Conservation (phyloP, 352 stramenopile species). For the Saprolegnia diclina region DNA sequence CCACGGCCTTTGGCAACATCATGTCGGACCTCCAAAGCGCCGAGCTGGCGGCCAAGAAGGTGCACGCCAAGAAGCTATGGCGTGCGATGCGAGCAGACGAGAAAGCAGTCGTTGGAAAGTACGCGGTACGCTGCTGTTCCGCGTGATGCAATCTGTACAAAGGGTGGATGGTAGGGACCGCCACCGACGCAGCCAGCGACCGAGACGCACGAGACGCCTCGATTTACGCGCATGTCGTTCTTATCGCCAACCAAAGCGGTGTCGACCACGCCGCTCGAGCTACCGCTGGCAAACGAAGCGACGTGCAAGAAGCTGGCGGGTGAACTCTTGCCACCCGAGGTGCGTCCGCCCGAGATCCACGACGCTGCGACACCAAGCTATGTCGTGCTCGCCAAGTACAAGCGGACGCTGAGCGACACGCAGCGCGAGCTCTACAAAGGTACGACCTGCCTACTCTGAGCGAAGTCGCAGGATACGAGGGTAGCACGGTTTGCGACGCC, state of each 20-base stretch:
- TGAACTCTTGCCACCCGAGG: constrained; percentile 17
- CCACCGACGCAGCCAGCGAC: background rate
- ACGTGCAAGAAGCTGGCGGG: constrained; percentile 15
- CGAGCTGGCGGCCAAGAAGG: constrained; percentile 12
- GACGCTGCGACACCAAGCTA: constrained; percentile 2
- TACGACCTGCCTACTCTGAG: background rate
- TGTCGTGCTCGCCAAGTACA: constrained; percentile 18
- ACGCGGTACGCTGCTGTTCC: background rate
- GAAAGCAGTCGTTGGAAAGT: background rate
- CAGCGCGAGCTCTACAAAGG: constrained; percentile 25
- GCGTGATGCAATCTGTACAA: no score
- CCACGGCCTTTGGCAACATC: constrained; percentile 23
- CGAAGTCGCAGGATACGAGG: background rate
- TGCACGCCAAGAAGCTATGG: constrained; percentile 16
- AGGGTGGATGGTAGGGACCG: no score
- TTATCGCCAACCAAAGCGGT: background rate
- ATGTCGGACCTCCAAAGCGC: constrained; percentile 16
- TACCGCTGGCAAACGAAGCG: constrained; percentile 22
- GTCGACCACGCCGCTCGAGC: background rate
- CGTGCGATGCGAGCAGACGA: background rate
- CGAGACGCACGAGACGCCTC: background rate
- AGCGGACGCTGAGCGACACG: constrained; percentile 9
- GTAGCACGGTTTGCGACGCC: constrained; percentile 11
- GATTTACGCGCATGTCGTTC: constrained; percentile 2
- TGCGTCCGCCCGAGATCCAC: constrained; percentile 19